phyloP scores from a whole-genome alignment of 2,329 filamentous ascomycete species.

The Calonectria pteridis region DNA sequence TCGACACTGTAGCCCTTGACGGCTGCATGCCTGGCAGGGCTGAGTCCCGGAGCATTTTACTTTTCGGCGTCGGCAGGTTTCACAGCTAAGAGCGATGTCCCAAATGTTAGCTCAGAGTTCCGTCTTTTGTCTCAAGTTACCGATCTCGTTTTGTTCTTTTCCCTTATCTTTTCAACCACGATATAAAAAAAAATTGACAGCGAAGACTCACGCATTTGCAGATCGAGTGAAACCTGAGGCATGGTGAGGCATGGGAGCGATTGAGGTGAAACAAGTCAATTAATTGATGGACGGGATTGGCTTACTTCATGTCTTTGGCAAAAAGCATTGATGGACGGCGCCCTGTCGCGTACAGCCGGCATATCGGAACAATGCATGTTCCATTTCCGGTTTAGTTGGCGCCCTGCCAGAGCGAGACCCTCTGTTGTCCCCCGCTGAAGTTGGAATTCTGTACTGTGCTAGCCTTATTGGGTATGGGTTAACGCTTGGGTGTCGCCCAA shows the following conservation, averaged over 20 bases:
- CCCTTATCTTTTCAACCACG: neutral
- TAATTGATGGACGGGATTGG: neutral
- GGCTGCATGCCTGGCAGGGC: constrained; percentile 42
- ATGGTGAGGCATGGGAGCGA: constrained; percentile 10
- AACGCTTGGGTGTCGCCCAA: neutral
- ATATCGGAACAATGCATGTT: constrained; percentile 15
- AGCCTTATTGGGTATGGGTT: neutral
- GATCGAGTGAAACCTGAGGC: constrained; percentile 29
- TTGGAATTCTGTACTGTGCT: too few species aligned
- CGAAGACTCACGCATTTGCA: constrained; percentile 32
- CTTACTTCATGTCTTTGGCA: neutral
- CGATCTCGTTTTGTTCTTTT: neutral
- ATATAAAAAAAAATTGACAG: neutral
- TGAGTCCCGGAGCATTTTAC: constrained; percentile 46
- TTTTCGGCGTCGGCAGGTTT: constrained; percentile 43
- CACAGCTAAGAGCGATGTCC: constrained; percentile 27
- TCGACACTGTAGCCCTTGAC: constrained; percentile 39
- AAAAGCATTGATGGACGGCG: neutral
- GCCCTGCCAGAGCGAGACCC: neutral
- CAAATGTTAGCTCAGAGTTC: neutral
- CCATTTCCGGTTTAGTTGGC: constrained; percentile 1
- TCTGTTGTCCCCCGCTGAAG: neutral
- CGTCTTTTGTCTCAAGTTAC: neutral
- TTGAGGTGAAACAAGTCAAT: neutral
- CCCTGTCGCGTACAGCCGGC: neutral